A percentile compares a stretch with the other conserved stretches of the same genome.
These are phyloP conservation scores for Cymodocea nodosa DNA, from an alignment of 116 monocot genomes.

Conservation along the genomic window DNA sequence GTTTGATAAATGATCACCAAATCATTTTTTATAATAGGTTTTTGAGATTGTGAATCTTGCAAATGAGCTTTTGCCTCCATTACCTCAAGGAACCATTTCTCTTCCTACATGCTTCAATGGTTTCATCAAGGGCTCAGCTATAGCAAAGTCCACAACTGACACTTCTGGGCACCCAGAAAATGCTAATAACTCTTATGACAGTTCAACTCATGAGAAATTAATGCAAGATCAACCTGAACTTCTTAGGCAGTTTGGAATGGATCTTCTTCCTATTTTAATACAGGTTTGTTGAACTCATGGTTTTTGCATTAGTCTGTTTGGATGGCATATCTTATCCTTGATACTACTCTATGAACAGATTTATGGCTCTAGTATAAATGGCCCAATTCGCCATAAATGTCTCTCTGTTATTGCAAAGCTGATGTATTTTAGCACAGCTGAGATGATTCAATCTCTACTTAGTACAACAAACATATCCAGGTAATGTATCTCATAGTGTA, in stretches of 20 bases:
- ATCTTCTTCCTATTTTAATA: slow-evolving; percentile 78
- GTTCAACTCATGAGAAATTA: slow-evolving; percentile 75
- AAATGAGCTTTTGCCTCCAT: slow-evolving; percentile 79
- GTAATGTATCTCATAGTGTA: slow-evolving; percentile 14
- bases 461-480: slow-evolving; percentile 79
- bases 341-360: slow-evolving; percentile 10
- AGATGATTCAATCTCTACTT: slow-evolving; percentile 83
- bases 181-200: slow-evolving; percentile 34
- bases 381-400: slow-evolving; percentile 83
- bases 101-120: slow-evolving; percentile 44
- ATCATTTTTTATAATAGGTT: slow-evolving; percentile 23
- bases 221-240: slow-evolving; percentile 92
- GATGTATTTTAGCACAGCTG: slow-evolving; percentile 90
- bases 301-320: not conserved
- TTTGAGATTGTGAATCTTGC: slow-evolving; percentile 82
- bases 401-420: slow-evolving; percentile 85
- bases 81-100: slow-evolving; percentile 90
- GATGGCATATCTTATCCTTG: not conserved
- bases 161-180: slow-evolving; percentile 40
- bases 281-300: slow-evolving; percentile 41
- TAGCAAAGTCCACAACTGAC: slow-evolving; percentile 32
- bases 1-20: not conserved
- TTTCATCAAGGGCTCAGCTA: slow-evolving; percentile 55
- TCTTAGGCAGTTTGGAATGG: slow-evolving; percentile 81
- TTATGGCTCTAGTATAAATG: slow-evolving; percentile 77